These are phyloP conservation scores for Cystofilobasidium capitatum DNA, from an alignment of 768 basidiomycete genomes.

Conservation along the genomic window DNA sequence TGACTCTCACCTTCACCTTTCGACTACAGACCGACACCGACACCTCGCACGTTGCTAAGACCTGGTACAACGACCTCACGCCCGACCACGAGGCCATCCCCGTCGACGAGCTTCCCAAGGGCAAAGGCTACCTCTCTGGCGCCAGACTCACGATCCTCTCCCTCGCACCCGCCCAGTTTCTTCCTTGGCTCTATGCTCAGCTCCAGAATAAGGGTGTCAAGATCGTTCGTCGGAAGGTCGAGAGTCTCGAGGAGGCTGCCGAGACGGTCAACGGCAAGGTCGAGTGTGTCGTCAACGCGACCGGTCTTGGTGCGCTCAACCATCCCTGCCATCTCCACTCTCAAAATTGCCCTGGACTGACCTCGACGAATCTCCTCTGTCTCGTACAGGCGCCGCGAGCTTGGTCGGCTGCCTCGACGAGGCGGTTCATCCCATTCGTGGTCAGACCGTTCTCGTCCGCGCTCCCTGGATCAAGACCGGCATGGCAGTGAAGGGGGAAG, in stretches of 20 bases:
- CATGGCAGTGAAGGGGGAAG: slow-evolving; percentile 20
- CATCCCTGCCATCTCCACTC: background rate
- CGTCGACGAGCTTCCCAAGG: slow-evolving; percentile 1
- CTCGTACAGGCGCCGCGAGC: slow-evolving; percentile 19
- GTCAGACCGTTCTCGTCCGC: slow-evolving; percentile 16
- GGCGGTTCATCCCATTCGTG: slow-evolving; percentile 20
- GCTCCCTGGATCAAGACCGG: slow-evolving; percentile 23
- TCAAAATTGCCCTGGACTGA: background rate
- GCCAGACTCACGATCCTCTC: slow-evolving; percentile 17
- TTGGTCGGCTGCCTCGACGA: slow-evolving; percentile 17
- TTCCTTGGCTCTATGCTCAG: slow-evolving; percentile 46
- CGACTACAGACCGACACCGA: background rate
- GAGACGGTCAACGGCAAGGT: slow-evolving; percentile 35
- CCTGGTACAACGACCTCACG: slow-evolving; percentile 21
- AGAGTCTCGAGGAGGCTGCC: slow-evolving; percentile 46
- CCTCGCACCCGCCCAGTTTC: slow-evolving; percentile 40
- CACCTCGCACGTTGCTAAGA: background rate
- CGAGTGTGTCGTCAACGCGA: slow-evolving; percentile 50
- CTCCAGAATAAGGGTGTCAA: slow-evolving; percentile 42
- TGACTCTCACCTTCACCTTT: too few relatives aligned
- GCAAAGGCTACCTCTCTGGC: slow-evolving; percentile 7
- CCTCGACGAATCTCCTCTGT: too few relatives aligned
- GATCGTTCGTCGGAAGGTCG: slow-evolving; percentile 44
- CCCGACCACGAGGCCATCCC: slow-evolving; percentile 12
- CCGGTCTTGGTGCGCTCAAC: slow-evolving; percentile 46